A percentile compares a stretch with the other conserved stretches of the same genome.
Evolutionary conservation across 495 filamentous ascomycete genomes (phyloP).

Genomic region (Daldinia caldariorum): DNA sequence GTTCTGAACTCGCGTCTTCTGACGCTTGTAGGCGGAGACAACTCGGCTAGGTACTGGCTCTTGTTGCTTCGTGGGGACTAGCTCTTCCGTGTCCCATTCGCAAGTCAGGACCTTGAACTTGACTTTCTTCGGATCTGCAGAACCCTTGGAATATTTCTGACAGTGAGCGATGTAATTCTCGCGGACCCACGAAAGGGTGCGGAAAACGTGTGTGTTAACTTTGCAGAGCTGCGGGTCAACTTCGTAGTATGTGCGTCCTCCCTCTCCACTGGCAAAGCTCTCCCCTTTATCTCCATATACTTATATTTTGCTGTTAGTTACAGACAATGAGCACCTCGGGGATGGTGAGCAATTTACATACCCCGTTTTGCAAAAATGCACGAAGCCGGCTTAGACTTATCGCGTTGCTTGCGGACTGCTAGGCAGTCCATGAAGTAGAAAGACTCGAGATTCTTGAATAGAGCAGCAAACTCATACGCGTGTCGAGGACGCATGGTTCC

Average conservation of each 20-base stretch:
- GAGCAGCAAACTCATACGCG: slow-evolving; percentile 46
- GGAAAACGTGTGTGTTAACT: slow-evolving; percentile 41
- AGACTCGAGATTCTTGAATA: slow-evolving; percentile 48
- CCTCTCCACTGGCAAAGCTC: slow-evolving; percentile 37
- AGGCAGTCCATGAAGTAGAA: slow-evolving; percentile 51
- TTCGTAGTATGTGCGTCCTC: slow-evolving; percentile 47
- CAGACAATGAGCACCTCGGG: neutral
- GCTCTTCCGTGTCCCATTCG: slow-evolving; percentile 43
- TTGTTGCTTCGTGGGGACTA: slow-evolving; percentile 27
- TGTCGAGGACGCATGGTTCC: slow-evolving; percentile 38
- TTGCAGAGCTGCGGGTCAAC: slow-evolving; percentile 40
- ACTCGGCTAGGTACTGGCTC: slow-evolving; percentile 8
- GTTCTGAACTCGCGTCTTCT: slow-evolving; percentile 11
- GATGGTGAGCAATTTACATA: slow-evolving; percentile 19
- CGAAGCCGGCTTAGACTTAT: slow-evolving; percentile 18
- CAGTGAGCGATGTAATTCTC: slow-evolving; percentile 46
- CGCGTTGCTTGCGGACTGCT: slow-evolving; percentile 39
- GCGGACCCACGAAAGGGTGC: slow-evolving; percentile 42
- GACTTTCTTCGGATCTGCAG: slow-evolving; percentile 39
- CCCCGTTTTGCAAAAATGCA: slow-evolving; percentile 26
- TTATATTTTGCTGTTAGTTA: slow-evolving; percentile 23
- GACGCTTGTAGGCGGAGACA: slow-evolving; percentile 18
- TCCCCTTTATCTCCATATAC: slow-evolving; percentile 18
- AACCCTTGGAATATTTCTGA: slow-evolving; percentile 30
- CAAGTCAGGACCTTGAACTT: slow-evolving; percentile 47